Evolutionary conservation across 2,329 filamentous ascomycete species (phyloP), one percentile per base, ranked within the genome.

Genomic region (Chaetomium olivaceum): DNA sequence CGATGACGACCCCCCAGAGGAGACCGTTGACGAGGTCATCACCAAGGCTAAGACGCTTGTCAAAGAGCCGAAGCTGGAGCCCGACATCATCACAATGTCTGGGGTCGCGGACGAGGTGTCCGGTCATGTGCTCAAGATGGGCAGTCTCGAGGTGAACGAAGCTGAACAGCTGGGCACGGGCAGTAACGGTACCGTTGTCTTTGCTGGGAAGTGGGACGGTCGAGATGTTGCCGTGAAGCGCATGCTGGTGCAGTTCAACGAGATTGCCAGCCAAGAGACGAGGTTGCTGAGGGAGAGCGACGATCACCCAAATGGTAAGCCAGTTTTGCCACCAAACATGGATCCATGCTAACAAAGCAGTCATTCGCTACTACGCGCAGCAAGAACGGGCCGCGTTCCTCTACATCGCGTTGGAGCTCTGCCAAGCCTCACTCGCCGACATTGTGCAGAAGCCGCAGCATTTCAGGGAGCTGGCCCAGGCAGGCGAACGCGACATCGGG

Each of bases 101-200:
- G 79, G 83, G 72, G 80, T 89, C 73, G 80, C 88, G 74, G 81
- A 85, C 67, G 84, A 87, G 58, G 82, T 89, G 6, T 85, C 84
- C 1, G 85, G 84, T 0, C 82, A 85, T 4, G 83, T 85, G 58
- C 81, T 89, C 70, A 84, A 82, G 62, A 87, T 90, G 75, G 87
- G 86, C 33, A 86, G 84, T 63, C 83, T 90, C 1, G 85, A 88
- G 71, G 87, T 90, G 61, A 83, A 89, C 68, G 84, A 85, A 54
- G 84, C 88, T 55, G 81, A 85, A 71, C 85, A 89, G 69, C 81
- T 90, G 33, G 88, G 88, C 25, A 89, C 92, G 66, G 95, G 95
- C 62, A 98, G 94, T 76, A 96, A 97, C 74, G 95, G 95, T n/a
- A 99, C 95, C 0, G 88, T 96, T 61, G 95, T 99, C 0, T 98